A percentile compares a stretch with the other conserved stretches of the same genome.
phyloP scores from a whole-genome alignment of 306 rosid genomes.

The Vachellia pachyceras region DNA sequence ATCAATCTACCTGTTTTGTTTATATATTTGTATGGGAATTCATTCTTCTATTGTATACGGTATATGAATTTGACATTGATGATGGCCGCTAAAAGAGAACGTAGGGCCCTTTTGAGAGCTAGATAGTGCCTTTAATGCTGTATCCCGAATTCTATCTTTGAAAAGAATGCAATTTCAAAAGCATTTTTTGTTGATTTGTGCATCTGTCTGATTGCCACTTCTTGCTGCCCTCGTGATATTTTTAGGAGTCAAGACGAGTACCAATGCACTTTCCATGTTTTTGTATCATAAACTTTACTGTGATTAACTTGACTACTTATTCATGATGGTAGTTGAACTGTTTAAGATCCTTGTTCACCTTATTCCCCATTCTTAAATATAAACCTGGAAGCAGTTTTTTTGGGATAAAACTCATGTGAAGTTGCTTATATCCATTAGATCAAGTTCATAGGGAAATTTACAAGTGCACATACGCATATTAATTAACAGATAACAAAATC shows the following conservation, averaged over 20 bases:
- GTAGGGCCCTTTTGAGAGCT: constrained; percentile 2
- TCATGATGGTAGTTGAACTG: constrained; percentile 65
- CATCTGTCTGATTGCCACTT: background rate
- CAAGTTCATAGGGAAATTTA: too few species aligned
- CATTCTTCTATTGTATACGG: constrained; percentile 12
- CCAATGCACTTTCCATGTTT: background rate
- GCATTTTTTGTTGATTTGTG: constrained; percentile 1
- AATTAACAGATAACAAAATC: too few species aligned
- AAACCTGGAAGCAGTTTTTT: background rate
- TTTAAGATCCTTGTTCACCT: background rate
- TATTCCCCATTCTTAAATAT: background rate
- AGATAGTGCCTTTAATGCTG: constrained; percentile 5
- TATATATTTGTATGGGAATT: constrained; percentile 7
- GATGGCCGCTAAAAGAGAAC: constrained; percentile 46
- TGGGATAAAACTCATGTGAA: too few species aligned
- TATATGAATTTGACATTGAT: constrained; percentile 35
- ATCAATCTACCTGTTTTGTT: constrained; percentile 31
- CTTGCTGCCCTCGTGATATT: background rate
- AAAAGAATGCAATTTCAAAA: background rate
- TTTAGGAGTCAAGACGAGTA: background rate
- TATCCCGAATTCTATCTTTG: background rate
- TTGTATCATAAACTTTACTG: background rate
- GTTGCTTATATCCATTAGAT: too few species aligned
- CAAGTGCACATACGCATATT: too few species aligned
- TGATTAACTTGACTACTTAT: constrained; percentile 40